These are phyloP conservation scores for Sclerotinia nivalis DNA, from an alignment of 2,329 filamentous ascomycete species.

Conservation along the genomic window DNA sequence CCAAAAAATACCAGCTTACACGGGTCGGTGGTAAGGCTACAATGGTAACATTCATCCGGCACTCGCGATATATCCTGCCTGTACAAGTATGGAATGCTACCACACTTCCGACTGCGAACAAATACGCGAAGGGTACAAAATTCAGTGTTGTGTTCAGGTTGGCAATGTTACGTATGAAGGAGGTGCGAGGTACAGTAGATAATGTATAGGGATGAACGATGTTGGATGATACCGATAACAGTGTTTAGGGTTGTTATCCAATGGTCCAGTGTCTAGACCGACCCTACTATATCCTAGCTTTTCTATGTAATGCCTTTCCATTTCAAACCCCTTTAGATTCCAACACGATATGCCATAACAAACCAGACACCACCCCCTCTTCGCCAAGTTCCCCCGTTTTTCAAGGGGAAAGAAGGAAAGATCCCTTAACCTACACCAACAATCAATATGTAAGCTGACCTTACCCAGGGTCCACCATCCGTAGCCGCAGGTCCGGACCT, in stretches of 20 bases:
- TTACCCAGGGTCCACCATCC: background rate
- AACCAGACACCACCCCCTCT: background rate
- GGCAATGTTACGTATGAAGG: background rate
- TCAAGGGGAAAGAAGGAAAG: background rate
- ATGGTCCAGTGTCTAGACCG: background rate
- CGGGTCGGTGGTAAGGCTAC: slow-evolving; percentile 1
- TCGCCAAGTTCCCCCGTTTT: background rate
- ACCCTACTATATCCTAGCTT: background rate
- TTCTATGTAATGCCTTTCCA: background rate
- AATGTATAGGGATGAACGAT: background rate
- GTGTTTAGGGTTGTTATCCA: background rate
- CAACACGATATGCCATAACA: background rate
- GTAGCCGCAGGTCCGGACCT: background rate
- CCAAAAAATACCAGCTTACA: slow-evolving; percentile 8
- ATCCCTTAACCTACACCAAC: background rate
- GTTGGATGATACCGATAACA: background rate
- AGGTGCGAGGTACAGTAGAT: background rate
- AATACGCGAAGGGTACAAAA: background rate
- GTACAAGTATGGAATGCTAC: slow-evolving; percentile 1
- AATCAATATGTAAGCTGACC: slow-evolving; percentile 4
- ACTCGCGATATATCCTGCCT: background rate
- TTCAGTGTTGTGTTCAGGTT: background rate
- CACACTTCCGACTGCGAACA: background rate
- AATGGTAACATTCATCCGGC: slow-evolving; percentile 13
- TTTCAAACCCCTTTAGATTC: background rate